phyloP scores from a whole-genome alignment of 805 yeast species.

The Candida hungchunana region DNA sequence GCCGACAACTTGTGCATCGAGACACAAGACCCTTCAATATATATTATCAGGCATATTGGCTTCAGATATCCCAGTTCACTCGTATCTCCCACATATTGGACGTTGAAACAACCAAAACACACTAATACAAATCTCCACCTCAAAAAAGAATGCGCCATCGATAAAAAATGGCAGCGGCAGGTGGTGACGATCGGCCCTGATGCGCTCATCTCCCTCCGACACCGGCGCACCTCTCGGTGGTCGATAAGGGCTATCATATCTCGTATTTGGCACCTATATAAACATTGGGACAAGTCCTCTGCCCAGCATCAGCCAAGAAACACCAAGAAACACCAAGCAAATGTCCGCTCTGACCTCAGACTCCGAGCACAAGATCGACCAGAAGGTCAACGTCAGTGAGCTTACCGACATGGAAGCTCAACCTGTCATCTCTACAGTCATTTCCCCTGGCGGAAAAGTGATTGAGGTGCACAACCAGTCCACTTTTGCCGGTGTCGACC shows the following conservation, averaged over 20 bases:
- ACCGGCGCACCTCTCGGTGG: not conserved
- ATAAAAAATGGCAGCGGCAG: not conserved
- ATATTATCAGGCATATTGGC: no score
- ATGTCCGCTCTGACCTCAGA: no score
- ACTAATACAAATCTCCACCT: no score
- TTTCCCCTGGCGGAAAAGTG: constrained; percentile 12
- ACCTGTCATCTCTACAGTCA: constrained; percentile 11
- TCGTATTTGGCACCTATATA: not conserved
- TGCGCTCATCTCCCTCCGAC: not conserved
- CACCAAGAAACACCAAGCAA: no score
- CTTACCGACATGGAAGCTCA: constrained; percentile 10
- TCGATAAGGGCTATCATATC: not conserved
- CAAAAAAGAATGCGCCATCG: no score
- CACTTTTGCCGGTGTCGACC: constrained; percentile 21
- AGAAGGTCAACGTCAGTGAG: constrained; percentile 7
- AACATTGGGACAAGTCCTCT: not conserved
- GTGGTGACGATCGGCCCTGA: not conserved
- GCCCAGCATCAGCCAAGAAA: no score
- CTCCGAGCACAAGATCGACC: constrained; percentile 6
- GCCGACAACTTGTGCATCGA: no score
- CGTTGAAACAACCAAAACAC: no score
- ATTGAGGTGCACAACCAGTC: constrained; percentile 6
- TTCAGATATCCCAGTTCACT: no score
- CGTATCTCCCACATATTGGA: no score
- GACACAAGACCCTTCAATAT: no score